Base-by-base conservation (phyloP, 164 flowering plant species). In the Stephania yunnanensis region DNA sequence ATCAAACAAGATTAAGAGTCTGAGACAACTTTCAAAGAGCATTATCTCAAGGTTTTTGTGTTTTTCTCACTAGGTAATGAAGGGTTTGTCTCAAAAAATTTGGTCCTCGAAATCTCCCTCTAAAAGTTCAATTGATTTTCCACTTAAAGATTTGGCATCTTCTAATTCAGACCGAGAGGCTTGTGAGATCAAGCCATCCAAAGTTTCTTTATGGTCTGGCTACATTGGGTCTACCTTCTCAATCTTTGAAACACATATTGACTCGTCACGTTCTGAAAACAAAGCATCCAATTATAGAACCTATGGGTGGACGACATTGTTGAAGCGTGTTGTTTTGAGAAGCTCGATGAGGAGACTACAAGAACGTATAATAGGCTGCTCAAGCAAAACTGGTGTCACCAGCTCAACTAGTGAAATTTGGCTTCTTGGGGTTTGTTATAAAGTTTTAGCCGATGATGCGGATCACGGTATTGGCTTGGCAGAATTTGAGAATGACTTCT, bases 311-410 rank as follows among this genome's bases (percentile, higher is more conserved):
- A 77, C 91, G 29, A 76, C 83, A 53, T 75, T 88, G 78, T 82
- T 91, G 82, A 93, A 76, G 83, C 84, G 85, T 77, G 80, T 85
- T 81, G 79, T 92, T 74, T 68, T 80, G 25, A 79, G 85, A 77
- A 90, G 88, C 58, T 84, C 98, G 74, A 90, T 94, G 92, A 88
- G 90, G 89, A 86, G 92, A 82, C 81, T 92, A 74, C 94, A 90
- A 19, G 97, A 92, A 71, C 82, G 89, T 30, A 79, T 94, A 20
- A 48, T 92, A 8, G 95, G 98, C 64, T 69, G 98, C 64, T 69
- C 87, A 1, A 77, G 79, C 80, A 87, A 78, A 78, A 80, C 90
- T 46, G 87, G 83, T 46, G 42, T 87, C 80, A 80, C 89, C 68
- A 77, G 77, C 81, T 85, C 94, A 30, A 81, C 79, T n/a, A 83